Base-by-base conservation (phyloP, 768 basidiomycete species). In the Coprinellus aureogranulatus region DNA sequence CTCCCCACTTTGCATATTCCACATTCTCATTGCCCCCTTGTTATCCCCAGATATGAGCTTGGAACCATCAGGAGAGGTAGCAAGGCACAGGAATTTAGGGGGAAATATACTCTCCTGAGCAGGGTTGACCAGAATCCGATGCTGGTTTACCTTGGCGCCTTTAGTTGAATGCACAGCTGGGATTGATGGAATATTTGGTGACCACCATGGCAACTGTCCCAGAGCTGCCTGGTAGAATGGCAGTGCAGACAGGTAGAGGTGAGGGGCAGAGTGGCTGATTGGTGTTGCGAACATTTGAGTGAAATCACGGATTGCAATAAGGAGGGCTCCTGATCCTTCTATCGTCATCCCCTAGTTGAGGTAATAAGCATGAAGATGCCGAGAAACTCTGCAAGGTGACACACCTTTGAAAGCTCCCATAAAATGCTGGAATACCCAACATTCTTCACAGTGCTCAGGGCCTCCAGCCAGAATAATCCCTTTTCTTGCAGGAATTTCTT, bases 381-480 rank as follows among this genome's bases (percentile, higher is more conserved):
- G 6, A n/a, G n/a, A n/a, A n/a, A n/a, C n/a, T n/a, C n/a, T n/a
- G 14, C 8, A 34, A 34, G 8, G 60, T 57, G 34, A 39, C 45
- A 16, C 31, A 54, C 64, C 60, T 48, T 6, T 42, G 55, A n/a
- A 49, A 23, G n/a, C 45, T 34, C 1, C 39, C 40, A 27, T 58
- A 40, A 5, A 54, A 39, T 27, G 53, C 18, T 20, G 31, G 59
- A 26, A 28, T 39, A 16, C 49, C 51, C 3, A 65, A 40, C 22
- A 22, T 64, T 34, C 31, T 62, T 65, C 14, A 64, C 42, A 11
- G 72, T 54, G 53, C 67, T 68, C 49, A 74, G 52, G 2, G 65
- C 69, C 51, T 74, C 72, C 26, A 74, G 31, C 72, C 72, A 72
- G 45, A 58, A 69, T 14, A 72, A 55, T 6, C 70, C 40, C 25